phyloP scores from a whole-genome alignment of 139 green algal genomes.

The Limnomonas spitsbergensis region DNA sequence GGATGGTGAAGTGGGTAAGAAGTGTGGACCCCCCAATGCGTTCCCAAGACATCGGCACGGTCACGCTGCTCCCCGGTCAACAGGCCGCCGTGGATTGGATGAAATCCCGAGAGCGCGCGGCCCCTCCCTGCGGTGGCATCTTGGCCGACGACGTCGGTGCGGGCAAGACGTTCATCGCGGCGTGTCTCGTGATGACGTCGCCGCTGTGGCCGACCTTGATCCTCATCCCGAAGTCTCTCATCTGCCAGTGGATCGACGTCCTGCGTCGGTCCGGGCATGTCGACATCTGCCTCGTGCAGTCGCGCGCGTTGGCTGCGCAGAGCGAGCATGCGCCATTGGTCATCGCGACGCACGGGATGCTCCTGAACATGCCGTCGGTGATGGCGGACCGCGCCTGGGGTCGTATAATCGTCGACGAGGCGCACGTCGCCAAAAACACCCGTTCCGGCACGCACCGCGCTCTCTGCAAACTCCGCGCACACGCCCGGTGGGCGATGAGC shows the following conservation, averaged over 20 bases:
- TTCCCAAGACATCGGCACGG: no score
- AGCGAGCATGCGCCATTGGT: neutral
- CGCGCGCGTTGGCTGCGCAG: neutral
- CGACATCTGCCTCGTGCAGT: neutral
- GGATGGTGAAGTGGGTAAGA: no score
- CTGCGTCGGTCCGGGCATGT: neutral
- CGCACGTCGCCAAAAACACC: neutral
- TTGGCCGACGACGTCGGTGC: neutral
- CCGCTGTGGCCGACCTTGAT: neutral
- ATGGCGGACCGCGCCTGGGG: neutral
- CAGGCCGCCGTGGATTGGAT: no score
- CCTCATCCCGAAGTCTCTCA: neutral
- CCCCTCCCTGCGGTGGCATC: slow-evolving; percentile 9
- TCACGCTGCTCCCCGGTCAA: no score
- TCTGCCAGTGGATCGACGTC: slow-evolving; percentile 6
- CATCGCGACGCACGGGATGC: neutral
- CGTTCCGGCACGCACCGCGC: neutral
- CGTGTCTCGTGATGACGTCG: neutral
- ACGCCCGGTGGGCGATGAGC: neutral
- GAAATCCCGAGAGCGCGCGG: no score
- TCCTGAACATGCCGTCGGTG: neutral
- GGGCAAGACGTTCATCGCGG: slow-evolving; percentile 1
- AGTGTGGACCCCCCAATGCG: no score
- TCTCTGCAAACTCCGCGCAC: neutral
- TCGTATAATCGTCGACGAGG: neutral